Conservation (phyloP, 2,329 filamentous ascomycete genomes). For the Didymella keratinophila region DNA sequence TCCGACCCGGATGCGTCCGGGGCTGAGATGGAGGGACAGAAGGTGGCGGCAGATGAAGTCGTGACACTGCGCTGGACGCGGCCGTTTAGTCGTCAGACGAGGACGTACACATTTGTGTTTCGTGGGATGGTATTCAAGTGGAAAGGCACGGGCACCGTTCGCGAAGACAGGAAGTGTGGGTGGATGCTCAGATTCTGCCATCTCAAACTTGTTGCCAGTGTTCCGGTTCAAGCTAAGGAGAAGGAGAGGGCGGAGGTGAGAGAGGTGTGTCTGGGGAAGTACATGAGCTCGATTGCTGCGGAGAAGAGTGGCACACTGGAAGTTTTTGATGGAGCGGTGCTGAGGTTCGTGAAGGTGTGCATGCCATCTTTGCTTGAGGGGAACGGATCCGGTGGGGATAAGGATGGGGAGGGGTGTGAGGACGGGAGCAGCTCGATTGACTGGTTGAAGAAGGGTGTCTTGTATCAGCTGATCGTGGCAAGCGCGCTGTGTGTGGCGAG, state of each 20-base stretch:
- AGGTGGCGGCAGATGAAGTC: not conserved
- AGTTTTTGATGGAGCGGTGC: constrained; percentile 36
- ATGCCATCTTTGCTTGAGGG: constrained; percentile 10
- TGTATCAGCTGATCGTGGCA: constrained; percentile 45
- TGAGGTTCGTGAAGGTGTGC: constrained; percentile 27
- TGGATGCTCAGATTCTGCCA: constrained; percentile 38
- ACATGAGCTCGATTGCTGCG: constrained; percentile 34
- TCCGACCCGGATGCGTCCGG: not conserved
- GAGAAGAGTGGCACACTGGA: constrained; percentile 40
- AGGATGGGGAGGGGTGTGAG: too few relatives aligned
- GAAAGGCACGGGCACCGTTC: constrained; percentile 45
- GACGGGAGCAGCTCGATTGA: not conserved
- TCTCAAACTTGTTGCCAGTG: constrained; percentile 40
- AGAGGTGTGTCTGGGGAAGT: constrained; percentile 43
- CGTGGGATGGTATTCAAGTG: constrained; percentile 43
- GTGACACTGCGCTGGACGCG: not conserved
- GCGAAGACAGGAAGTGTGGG: constrained; percentile 34
- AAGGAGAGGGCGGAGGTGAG: not conserved
- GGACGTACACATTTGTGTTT: constrained; percentile 41
- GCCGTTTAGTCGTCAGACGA: constrained; percentile 24
- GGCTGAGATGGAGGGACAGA: not conserved
- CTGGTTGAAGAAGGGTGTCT: constrained; percentile 28
- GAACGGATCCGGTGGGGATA: not conserved
- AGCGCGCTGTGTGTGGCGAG: constrained; percentile 46
- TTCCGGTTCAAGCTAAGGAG: not conserved